phyloP scores from a whole-genome alignment of 805 yeast genomes.

The Pichia heedii region DNA sequence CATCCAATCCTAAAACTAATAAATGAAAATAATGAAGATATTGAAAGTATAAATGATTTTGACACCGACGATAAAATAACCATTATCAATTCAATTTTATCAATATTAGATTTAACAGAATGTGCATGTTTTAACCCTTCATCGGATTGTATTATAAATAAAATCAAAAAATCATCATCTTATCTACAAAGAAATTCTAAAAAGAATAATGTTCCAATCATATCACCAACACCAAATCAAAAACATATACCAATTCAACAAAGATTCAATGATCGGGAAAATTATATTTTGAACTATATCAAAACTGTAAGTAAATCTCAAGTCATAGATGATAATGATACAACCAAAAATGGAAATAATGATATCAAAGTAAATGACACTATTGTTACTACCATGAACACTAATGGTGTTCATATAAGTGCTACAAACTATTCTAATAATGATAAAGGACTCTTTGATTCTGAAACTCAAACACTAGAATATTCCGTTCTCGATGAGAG shows the following conservation, averaged over 20 bases:
- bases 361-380: no score
- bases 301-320: background rate
- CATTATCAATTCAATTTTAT: slow-evolving; percentile 53
- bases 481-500: no score
- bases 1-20: slow-evolving; percentile 65
- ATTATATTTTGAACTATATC: slow-evolving; percentile 8
- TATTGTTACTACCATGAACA: no score
- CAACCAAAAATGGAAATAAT: background rate
- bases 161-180: slow-evolving; percentile 54
- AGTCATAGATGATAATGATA: background rate
- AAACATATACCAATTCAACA: slow-evolving; percentile 25
- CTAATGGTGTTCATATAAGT: no score
- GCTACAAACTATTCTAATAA: no score
- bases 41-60: slow-evolving; percentile 46
- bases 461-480: no score
- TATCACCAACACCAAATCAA: slow-evolving; percentile 22
- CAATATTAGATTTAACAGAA: slow-evolving; percentile 44
- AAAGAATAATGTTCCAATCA: slow-evolving; percentile 31
- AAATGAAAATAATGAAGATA: slow-evolving; percentile 14
- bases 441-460: background rate
- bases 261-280: slow-evolving; percentile 22
- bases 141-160: slow-evolving; percentile 46
- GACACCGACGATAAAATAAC: slow-evolving; percentile 43
- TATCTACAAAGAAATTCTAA: slow-evolving; percentile 52
- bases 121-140: slow-evolving; percentile 54